Evolutionary conservation across 2,329 filamentous ascomycete genomes (phyloP).

Genomic region (Claviceps pazoutovae): DNA sequence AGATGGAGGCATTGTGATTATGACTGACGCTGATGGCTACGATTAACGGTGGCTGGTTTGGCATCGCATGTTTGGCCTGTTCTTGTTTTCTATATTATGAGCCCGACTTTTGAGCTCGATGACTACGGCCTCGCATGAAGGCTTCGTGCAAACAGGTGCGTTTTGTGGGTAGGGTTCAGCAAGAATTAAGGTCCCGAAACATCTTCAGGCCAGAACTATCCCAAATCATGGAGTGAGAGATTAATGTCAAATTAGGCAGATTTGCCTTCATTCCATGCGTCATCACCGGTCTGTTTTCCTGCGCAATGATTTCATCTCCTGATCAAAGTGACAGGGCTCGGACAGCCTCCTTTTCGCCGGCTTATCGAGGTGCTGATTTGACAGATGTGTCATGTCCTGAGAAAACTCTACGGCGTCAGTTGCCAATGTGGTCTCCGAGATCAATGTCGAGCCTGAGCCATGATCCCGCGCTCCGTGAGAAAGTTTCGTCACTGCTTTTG

Average conservation of each 20-base stretch:
- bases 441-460: background rate
- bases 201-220: background rate
- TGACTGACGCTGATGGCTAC: background rate
- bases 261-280: background rate
- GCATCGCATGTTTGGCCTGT: too few relatives aligned
- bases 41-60: background rate
- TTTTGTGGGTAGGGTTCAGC: background rate
- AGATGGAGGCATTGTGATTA: background rate
- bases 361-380: background rate
- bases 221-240: background rate
- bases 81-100: background rate
- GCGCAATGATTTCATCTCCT: background rate
- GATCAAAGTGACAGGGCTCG: background rate
- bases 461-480: background rate
- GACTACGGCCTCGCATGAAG: background rate
- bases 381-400: background rate
- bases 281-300: background rate
- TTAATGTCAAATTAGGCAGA: too few relatives aligned
- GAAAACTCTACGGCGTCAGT: background rate
- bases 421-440: background rate
- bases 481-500: background rate
- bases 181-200: background rate
- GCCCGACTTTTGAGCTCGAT: background rate
- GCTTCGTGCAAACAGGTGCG: background rate
- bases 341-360: background rate